Base-by-base conservation (phyloP, 108 stramenopile species). In the Skeletonema tropicum region DNA sequence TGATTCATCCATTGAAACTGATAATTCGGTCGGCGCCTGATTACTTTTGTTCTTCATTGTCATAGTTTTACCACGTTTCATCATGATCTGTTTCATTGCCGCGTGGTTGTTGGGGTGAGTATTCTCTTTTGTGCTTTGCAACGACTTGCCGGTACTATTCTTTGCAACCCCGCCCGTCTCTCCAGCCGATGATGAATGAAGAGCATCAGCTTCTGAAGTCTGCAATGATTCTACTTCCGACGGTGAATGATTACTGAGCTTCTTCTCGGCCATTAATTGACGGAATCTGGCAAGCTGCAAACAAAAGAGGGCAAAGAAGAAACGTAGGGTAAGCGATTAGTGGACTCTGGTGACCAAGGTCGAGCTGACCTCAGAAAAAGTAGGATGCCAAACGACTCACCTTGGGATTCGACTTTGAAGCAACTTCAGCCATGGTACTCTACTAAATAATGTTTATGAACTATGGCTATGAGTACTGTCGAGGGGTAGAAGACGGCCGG, bases 191-290 rank as follows among this genome's bases (percentile, higher is more conserved):
- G 4, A 10, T 3, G 19, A 49, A 52, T 55, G 29, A 48, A 14
- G 30, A 68, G 55, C 59, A 36, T 70, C 69, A 3, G n/a, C 41
- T 5, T 10, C 33, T 55, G 36, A 25, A 36, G 36, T 3, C 13
- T 7, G 5, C 12, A 19, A 12, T 57, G 32, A 11, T 35, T 17
- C 32, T 68, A 8, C 14, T 57, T 55, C 31, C 31, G 29, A 59
- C 23, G 68, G 33, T 0, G 67, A 55, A 10, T 26, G 32, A 17
- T n/a, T 39, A 15, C 60, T 57, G 6, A 69, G 23, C n/a, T 64
- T 68, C 62, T 77, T 77, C 6, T 61, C 59, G 57, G 68, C 63
- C 61, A 77, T 36, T 30, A 77, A 57, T 15, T 77, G 63, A 8
- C 76, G 76, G 48, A 67, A 67, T 13, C 66, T 13, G 6, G 26